Evolutionary conservation across 2,329 filamentous ascomycete species (phyloP), one percentile per base, ranked within the genome.

Genomic region (Pseudogymnoascus sp.): DNA sequence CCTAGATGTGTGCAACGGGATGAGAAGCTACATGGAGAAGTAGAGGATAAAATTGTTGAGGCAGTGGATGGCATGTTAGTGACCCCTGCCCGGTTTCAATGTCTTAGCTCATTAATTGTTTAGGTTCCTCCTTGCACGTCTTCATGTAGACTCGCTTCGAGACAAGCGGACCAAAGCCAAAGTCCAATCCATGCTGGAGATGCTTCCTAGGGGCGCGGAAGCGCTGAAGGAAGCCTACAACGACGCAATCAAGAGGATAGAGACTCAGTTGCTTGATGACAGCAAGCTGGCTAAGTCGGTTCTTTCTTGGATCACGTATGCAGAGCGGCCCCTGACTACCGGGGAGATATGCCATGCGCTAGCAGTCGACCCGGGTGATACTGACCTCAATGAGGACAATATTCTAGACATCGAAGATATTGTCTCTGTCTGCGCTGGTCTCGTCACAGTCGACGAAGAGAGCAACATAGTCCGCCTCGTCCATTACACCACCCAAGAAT

Each of bases 401-500:
- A 21, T 60, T 23, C 57, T 38, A 26, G 35, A 38, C 2, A 31
- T 35, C 11, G 63, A 64, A 28, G 69, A 69, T 4, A 60, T 60
- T 36, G 40, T 68, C 1, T 62, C 63, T 26, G 65, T 69, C 9
- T 73, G 71, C 60, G 64, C 64, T 26, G 70, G 70, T 4, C 60
- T 73, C 2, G 67, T 72, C 19, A 67, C 64, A 9, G 36, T 73
- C n/a, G 70, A 73, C 19, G 42, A 65, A 60, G 67, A 68, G 17
- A 72, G 65, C 33, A 42, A 67, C 15, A 66, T 65, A 4, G 62
- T 72, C n/a, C 65, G 70, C 17, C 59, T 72, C 6, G 66, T 70
- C 9, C 71, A 73, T 63, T 69, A 66, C 53, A 70, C 71, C 1
- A 60, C 68, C 4, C 69, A 73, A 40, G 70, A 73, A 60, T 73